phyloP scores from a whole-genome alignment of 257 asterid species.

The Solanum sitiens region DNA sequence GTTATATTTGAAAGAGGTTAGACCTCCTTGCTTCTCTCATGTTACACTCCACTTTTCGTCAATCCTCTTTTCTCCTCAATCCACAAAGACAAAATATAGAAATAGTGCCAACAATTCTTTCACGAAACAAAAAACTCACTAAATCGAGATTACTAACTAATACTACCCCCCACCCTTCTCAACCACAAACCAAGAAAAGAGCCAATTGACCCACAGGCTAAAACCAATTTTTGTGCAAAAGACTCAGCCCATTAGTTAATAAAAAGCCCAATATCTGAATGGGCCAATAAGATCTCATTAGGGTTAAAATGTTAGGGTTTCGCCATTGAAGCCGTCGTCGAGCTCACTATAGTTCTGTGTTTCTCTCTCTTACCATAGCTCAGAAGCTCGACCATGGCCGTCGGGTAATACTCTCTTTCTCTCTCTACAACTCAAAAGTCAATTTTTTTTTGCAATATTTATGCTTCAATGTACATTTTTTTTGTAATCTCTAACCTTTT shows the following conservation, averaged over 20 bases:
- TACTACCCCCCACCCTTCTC: background rate
- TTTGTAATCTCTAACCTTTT: background rate
- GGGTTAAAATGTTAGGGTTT: background rate
- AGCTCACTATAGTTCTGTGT: background rate
- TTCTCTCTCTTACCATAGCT: background rate
- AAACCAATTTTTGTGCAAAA: background rate
- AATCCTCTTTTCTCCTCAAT: background rate
- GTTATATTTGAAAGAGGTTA: no score
- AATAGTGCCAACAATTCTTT: background rate
- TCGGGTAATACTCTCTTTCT: conserved; percentile 37
- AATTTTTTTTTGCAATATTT: background rate
- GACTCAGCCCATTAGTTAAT: background rate
- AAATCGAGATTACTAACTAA: background rate
- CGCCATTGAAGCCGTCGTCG: background rate
- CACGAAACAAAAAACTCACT: background rate
- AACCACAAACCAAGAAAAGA: background rate
- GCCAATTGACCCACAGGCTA: background rate
- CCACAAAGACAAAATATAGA: background rate
- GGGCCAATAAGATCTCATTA: background rate
- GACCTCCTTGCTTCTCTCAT: background rate
- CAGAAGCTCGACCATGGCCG: conserved; percentile 57
- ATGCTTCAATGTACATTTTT: background rate
- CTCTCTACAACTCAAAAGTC: background rate
- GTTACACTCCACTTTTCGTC: background rate
- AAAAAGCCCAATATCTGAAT: background rate